phyloP scores from a whole-genome alignment of 2,329 filamentous ascomycete species.

The Apiospora marii region DNA sequence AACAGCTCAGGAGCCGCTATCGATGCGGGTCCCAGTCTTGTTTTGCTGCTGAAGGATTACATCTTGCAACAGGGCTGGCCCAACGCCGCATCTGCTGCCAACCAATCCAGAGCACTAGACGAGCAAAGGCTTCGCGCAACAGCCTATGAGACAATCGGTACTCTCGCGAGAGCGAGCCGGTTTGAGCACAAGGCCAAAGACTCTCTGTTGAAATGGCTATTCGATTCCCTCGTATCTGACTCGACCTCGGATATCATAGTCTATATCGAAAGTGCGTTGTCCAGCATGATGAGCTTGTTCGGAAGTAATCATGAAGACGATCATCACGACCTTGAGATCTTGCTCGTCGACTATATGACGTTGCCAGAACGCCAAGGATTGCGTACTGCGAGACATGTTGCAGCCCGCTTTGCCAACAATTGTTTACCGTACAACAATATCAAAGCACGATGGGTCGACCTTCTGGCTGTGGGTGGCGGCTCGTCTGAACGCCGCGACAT shows the following conservation, averaged over 20 bases:
- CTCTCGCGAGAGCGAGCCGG: conserved; percentile 72
- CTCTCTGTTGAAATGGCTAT: conserved; percentile 76
- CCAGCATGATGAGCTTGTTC: conserved; percentile 68
- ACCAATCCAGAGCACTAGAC: conserved; percentile 56
- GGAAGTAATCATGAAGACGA: conserved; percentile 39
- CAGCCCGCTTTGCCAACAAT: conserved; percentile 88
- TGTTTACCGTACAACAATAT: conserved; percentile 83
- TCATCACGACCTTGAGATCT: conserved; percentile 50
- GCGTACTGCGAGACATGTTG: conserved; percentile 82
- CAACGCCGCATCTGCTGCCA: conserved; percentile 56
- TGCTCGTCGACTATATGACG: conserved; percentile 75
- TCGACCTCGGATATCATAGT: conserved; percentile 78
- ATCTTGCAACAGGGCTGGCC: conserved; percentile 88
- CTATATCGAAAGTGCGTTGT: conserved; percentile 88
- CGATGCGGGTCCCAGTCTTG: conserved; percentile 71
- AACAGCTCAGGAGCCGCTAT: conserved; percentile 65
- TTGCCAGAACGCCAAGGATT: conserved; percentile 59
- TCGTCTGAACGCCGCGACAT: conserved; percentile 80
- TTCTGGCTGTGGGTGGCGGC: conserved; percentile 77
- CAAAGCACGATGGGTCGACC: conserved; percentile 84
- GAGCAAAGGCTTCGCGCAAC: conserved; percentile 75
- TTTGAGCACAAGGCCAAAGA: conserved; percentile 62
- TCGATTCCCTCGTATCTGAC: conserved; percentile 83
- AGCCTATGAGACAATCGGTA: conserved; percentile 90
- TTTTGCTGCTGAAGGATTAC: conserved; percentile 74